Percentiles rank a stretch among this genome's conserved stretches.
phyloP scores from a whole-genome alignment of 2,329 filamentous ascomycete species.

The Cadophora malorum region DNA sequence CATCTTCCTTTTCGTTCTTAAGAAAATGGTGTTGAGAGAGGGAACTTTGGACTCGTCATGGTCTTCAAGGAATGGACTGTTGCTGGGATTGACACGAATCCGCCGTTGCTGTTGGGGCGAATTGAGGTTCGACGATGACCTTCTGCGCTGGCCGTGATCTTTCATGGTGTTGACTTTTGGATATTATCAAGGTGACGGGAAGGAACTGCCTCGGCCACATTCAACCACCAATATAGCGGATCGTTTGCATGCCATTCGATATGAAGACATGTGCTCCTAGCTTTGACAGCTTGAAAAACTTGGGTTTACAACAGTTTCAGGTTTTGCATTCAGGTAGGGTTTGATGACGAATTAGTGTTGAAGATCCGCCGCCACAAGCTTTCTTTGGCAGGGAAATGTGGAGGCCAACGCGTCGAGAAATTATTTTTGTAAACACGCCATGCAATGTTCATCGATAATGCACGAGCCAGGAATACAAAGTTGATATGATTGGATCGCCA shows the following conservation, averaged over 20 bases:
- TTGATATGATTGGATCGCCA: conserved; percentile 10
- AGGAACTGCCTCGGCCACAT: conserved; percentile 16
- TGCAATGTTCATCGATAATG: background rate
- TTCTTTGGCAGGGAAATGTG: background rate
- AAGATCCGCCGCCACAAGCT: conserved; percentile 11
- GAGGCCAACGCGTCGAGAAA: background rate
- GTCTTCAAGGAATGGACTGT: conserved; percentile 24
- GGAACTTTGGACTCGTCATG: conserved; percentile 38
- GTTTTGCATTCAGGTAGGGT: conserved; percentile 1
- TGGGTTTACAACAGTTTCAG: background rate
- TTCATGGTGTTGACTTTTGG: conserved; percentile 4
- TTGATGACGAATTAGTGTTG: conserved; percentile 1
- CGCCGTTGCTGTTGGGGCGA: conserved; percentile 20
- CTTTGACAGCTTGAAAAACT: background rate
- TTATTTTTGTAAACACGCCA: conserved; percentile 12
- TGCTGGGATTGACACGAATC: conserved; percentile 19
- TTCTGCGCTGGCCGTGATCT: conserved; percentile 20
- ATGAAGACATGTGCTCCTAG: background rate
- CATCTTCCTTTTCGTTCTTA: conserved; percentile 46
- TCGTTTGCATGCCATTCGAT: conserved; percentile 6
- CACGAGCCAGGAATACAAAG: background rate
- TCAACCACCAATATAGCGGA: conserved; percentile 3
- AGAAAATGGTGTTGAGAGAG: conserved; percentile 36
- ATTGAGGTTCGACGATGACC: conserved; percentile 20
- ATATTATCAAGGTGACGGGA: background rate